Base-by-base conservation (phyloP, 176 grass and related monocot species). In the Phoenix dactylifera region DNA sequence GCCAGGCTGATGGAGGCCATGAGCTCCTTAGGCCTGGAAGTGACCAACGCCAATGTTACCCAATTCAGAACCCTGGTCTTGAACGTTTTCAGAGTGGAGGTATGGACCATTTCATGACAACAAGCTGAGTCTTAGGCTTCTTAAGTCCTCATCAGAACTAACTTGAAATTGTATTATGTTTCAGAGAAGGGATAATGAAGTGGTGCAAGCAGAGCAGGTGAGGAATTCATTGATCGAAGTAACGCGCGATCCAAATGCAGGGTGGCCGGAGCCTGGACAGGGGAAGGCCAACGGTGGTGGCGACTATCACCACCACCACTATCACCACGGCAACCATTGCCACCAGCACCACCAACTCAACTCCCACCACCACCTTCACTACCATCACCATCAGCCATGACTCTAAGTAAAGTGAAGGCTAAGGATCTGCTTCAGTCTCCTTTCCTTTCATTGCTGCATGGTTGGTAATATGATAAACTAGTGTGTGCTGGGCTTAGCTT, bases 141-240 rank as follows among this genome's bases (percentile, higher is more conserved):
- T 2, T 14, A 14, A 44, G 35, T 65, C 19, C 6, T 9, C 16
- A 51, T 24, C 6, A 49, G 4, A 19, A 12, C 22, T 12, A 10
- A n/a, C 18, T 3, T 49, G 3, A 15, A 5, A 12, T 50, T 3
- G 22, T 50, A 65, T 51, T 1, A 2, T 24, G 26, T 30, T 83
- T 68, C 76, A 97, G 93, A 88, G 55, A 76, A 79, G 66, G 66
- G 84, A 87, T 23, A 82, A 51, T 10, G 78, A 81, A 70, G 32
- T 67, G 76, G 66, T 92, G 73, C 81, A 85, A 56, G 84, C 78
- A 26, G 87, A 92, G 51, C 82, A 83, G 74, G 78, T 97, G 49
- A 67, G 87, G 67, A 83, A 97, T 61, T 83, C 84, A 7, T 73
- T 97, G 64, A 73, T 97, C n/a, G 84, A 85, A 63, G 87, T 91